These are phyloP conservation scores for Chaetomium cochliodes DNA, from an alignment of 495 filamentous ascomycete species.

Conservation along the genomic window DNA sequence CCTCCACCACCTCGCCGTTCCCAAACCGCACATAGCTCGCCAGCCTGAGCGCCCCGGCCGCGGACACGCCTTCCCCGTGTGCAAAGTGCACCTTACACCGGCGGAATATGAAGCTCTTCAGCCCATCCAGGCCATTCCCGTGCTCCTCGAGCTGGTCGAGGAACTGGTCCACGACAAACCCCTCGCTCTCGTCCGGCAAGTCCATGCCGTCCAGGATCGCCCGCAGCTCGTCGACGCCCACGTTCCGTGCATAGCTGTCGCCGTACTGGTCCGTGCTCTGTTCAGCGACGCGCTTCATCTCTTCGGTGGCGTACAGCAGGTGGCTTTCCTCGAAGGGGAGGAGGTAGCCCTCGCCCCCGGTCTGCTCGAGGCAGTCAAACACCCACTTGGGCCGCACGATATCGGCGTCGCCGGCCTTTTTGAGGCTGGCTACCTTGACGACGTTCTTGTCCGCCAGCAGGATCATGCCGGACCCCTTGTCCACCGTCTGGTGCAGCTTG, in stretches of 20 bases:
- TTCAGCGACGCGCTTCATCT: slow-evolving; percentile 31
- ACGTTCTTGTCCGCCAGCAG: slow-evolving; percentile 80
- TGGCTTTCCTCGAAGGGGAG: slow-evolving; percentile 54
- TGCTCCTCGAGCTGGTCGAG: slow-evolving; percentile 56
- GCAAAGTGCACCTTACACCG: slow-evolving; percentile 57
- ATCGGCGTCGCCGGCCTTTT: slow-evolving; percentile 64
- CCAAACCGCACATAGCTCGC: slow-evolving; percentile 61
- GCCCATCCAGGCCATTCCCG: slow-evolving; percentile 49
- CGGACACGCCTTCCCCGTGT: slow-evolving; percentile 19
- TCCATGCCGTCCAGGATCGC: slow-evolving; percentile 53
- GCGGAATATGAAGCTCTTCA: slow-evolving; percentile 67
- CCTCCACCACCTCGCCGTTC: slow-evolving; percentile 53
- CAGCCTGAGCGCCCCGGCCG: slow-evolving; percentile 32
- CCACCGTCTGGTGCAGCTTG: slow-evolving; percentile 72
- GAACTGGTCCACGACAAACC: slow-evolving; percentile 44
- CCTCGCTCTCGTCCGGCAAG: slow-evolving; percentile 18
- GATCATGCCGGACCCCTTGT: slow-evolving; percentile 57
- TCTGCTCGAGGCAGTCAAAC: slow-evolving; percentile 73
- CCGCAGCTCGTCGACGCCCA: slow-evolving; percentile 62
- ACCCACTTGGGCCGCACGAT: slow-evolving; percentile 83
- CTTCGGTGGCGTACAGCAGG: slow-evolving; percentile 44
- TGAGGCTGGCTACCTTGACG: slow-evolving; percentile 81
- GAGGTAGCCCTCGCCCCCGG: slow-evolving; percentile 55
- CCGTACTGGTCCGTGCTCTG: slow-evolving; percentile 69
- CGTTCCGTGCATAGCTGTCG: slow-evolving; percentile 80